Base-by-base conservation (phyloP, 768 basidiomycete genomes). In the Suillus subalutaceus region DNA sequence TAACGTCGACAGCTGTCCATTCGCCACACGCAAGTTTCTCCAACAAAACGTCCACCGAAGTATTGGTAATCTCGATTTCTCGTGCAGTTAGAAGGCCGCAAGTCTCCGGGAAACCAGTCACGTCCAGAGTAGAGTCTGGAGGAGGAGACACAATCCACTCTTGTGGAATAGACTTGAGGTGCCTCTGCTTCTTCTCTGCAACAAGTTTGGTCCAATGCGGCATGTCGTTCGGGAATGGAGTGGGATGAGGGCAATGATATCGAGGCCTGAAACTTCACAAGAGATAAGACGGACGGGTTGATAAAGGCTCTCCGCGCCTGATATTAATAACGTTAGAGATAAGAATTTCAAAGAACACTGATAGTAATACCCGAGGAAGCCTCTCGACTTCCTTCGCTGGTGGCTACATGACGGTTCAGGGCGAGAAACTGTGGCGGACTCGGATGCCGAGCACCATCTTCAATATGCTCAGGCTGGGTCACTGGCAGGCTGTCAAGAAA, bases 1-100 rank as follows among this genome's bases (percentile, higher is more conserved):
- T 90, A 4, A 93, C 91, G n/a, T 87, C 85, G 2, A 91, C 84
- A 3, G 90, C 80, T 0, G 89, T 82, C 88, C 88, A 92, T 55
- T 79, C 74, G 6, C 82, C 82, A 0, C 71, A 75, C 16, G 84
- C 85, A 18, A 94, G 77, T 43, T 84, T 88, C 30, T 77, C 65
- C 43, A 93, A 77, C 4, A 93, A 74, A 8, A 73, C 69, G 10
- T 80, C 76, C 4, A 85, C 78, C 12, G 79, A 65, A 0, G 82
- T 76, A 52, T 79, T 80, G 2, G 90, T 91, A 44, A 92, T 91
- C 65, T 83, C 82, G 20, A 91, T 69, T 69, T 92, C 89, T 38
- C 74, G 79, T 2, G 72, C 65, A 7, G 84, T 83, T 35, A 95
- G 81, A n/a, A 93, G 72, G 4, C 88, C 88, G 69, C 83, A 86